phyloP scores from a whole-genome alignment of 1,139 yeast genomes.

The Candida smagusa region DNA sequence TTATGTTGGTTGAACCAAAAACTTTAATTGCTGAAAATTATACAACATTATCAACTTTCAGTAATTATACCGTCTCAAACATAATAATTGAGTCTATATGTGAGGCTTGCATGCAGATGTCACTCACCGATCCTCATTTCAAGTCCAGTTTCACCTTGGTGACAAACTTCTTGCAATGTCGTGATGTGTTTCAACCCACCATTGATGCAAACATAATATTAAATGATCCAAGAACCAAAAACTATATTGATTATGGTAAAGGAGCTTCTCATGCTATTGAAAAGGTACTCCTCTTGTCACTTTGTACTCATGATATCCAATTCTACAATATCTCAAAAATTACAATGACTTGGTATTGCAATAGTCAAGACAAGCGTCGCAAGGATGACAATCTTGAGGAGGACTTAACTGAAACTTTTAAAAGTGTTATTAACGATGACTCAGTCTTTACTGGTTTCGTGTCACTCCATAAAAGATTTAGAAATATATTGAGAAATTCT shows the following conservation, averaged over 20 bases:
- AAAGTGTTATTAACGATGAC: slow-evolving; percentile 51
- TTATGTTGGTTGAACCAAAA: slow-evolving; percentile 26
- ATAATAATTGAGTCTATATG: slow-evolving; percentile 34
- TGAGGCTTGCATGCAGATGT: slow-evolving; percentile 34
- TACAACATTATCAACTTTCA: slow-evolving; percentile 23
- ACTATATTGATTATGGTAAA: slow-evolving; percentile 16
- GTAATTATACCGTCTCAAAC: slow-evolving; percentile 31
- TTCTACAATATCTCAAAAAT: slow-evolving; percentile 51
- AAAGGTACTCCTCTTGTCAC: slow-evolving; percentile 44
- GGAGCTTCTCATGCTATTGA: slow-evolving; percentile 33
- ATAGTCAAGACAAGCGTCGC: slow-evolving; percentile 4
- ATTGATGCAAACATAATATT: slow-evolving; percentile 24
- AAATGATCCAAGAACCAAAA: slow-evolving; percentile 16
- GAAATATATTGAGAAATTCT: slow-evolving; percentile 53
- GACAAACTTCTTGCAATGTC: slow-evolving; percentile 26
- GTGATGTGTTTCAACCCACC: slow-evolving; percentile 21
- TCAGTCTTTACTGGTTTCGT: slow-evolving; percentile 71
- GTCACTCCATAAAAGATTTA: slow-evolving; percentile 69
- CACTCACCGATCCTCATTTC: slow-evolving; percentile 36
- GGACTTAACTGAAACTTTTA: slow-evolving; percentile 42
- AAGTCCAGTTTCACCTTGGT: slow-evolving; percentile 38
- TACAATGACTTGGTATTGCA: slow-evolving; percentile 42
- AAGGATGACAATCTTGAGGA: slow-evolving; percentile 6
- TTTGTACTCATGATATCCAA: slow-evolving; percentile 58
- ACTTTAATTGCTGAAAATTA: slow-evolving; percentile 16